These are phyloP conservation scores for Coniochaeta hoffmannii DNA, from an alignment of 2,329 filamentous ascomycete species.

Conservation along the genomic window DNA sequence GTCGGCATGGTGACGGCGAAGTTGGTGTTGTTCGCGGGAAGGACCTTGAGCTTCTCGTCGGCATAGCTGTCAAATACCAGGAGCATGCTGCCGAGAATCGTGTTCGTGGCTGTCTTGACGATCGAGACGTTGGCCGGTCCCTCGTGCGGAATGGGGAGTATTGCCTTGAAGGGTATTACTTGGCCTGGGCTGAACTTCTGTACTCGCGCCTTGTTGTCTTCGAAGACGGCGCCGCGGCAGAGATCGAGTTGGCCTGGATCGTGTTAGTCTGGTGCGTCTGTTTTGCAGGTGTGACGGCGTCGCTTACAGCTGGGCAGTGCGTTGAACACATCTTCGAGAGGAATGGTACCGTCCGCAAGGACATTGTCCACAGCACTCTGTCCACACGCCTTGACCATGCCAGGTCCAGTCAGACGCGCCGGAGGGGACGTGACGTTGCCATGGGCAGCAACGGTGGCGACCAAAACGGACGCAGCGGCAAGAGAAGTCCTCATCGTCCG, in stretches of 20 bases:
- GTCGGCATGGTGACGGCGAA: conserved; percentile 33
- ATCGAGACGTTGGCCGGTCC: conserved; percentile 49
- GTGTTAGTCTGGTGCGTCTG: conserved; percentile 6
- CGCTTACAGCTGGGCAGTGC: conserved; percentile 19
- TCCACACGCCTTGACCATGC: conserved; percentile 36
- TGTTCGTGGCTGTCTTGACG: conserved; percentile 44
- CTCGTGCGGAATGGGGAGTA: conserved; percentile 35
- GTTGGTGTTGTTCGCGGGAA: conserved; percentile 33
- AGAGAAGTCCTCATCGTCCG: conserved; percentile 11
- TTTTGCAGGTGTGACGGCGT: neutral
- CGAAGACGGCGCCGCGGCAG: conserved; percentile 39
- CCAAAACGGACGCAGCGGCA: conserved; percentile 13
- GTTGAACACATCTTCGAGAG: conserved; percentile 22
- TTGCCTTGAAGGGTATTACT: conserved; percentile 31
- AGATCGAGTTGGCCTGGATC: conserved; percentile 32
- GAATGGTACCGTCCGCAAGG: conserved; percentile 26
- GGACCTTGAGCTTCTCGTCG: conserved; percentile 26
- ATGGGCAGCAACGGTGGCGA: conserved; percentile 29
- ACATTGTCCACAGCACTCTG: conserved; percentile 28
- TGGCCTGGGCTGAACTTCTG: conserved; percentile 35
- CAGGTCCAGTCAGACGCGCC: conserved; percentile 32
- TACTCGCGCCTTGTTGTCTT: conserved; percentile 33
- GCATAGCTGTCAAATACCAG: conserved; percentile 50
- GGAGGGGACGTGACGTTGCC: conserved; percentile 34
- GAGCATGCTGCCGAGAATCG: conserved; percentile 42